Base-by-base conservation (phyloP, 805 yeast species). In the Candida nitratophila region DNA sequence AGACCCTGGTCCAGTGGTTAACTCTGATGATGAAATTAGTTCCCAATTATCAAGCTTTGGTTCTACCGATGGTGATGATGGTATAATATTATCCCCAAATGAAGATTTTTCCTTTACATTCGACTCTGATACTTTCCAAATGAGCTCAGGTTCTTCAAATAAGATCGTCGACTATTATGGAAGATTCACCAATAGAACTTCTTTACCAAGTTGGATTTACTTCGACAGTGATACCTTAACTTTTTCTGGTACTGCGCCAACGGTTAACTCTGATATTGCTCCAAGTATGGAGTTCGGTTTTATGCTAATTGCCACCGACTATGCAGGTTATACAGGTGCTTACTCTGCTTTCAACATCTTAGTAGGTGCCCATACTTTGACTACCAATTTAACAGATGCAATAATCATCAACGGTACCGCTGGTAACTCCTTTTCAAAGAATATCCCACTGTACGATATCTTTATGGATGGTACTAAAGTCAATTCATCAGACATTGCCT, bases 221-320 rank as follows among this genome's bases (percentile, higher is more conserved):
- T 93, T 91, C 58, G 81, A 88, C 56, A 55, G 74, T 5, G 67
- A 68, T 44, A 69, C 71, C 33, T 66, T 87, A 50, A 74, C 85
- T 19, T 91, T 89, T 63, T 71, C 79, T 37, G 99, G 99, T 29
- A 81, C 83, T 1, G 91, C 96, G 1, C 99, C 99, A 11, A 70
- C 83, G 8, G 86, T 86, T 29, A 83, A 86, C 52, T 86, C 96
- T 2, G 72, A 76, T 16, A 83, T 88, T 52, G 99, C 99, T 1
- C 98, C 97, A 11, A 86, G 95, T 35, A 70, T 77, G 50, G 66
- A 70, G 36, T 93, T 78, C 60, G 73, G 76, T 16, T 79, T 91
- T 51, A 71, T 79, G 37, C 73, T 90, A 52, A 79, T 89, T 45
- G 96, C 90, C 1, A 70, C 95, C 1, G 96, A 89, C 55, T 77